Percentiles rank a stretch among this genome's conserved stretches.
phyloP scores from a whole-genome alignment of 495 filamentous ascomycete genomes.

The Penicillium canariense region DNA sequence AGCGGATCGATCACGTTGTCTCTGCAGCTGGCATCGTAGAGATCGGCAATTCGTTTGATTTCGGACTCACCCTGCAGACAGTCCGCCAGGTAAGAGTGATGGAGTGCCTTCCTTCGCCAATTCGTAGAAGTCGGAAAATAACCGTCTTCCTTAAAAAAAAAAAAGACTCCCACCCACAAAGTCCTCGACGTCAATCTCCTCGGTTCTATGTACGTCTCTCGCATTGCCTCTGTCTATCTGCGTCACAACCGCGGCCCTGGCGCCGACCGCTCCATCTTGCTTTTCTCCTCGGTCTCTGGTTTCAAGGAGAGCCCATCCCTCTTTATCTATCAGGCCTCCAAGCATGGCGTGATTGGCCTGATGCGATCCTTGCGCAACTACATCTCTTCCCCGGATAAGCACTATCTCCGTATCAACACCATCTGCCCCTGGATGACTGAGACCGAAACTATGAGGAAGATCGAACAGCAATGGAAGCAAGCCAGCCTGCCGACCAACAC shows the following conservation, averaged over 20 bases:
- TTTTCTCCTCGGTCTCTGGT: constrained; percentile 44
- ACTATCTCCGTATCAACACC: constrained; percentile 49
- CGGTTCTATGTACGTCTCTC: constrained; percentile 46
- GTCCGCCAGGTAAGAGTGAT: constrained; percentile 31
- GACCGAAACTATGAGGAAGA: constrained; percentile 41
- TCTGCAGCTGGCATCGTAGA: constrained; percentile 52
- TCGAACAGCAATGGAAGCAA: constrained; percentile 42
- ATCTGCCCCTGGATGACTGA: constrained; percentile 56
- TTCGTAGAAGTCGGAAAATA: constrained; percentile 9
- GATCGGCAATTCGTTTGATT: constrained; percentile 45
- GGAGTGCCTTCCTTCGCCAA: not conserved
- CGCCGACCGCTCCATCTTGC: constrained; percentile 45
- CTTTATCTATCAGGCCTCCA: constrained; percentile 49
- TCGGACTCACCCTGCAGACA: constrained; percentile 34
- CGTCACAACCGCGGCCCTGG: constrained; percentile 40
- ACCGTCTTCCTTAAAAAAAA: constrained; percentile 17
- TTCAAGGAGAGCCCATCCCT: constrained; percentile 48
- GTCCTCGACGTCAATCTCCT: constrained; percentile 51
- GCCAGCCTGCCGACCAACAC: constrained; percentile 47
- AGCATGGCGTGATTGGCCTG: constrained; percentile 50
- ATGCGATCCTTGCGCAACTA: constrained; percentile 47
- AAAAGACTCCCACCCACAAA: constrained; percentile 41
- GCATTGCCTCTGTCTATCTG: constrained; percentile 46
- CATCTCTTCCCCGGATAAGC: constrained; percentile 35
- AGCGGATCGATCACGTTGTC: constrained; percentile 51